These are phyloP conservation scores for Kwoniella sp. DNA, from an alignment of 768 basidiomycete species.

Conservation along the genomic window DNA sequence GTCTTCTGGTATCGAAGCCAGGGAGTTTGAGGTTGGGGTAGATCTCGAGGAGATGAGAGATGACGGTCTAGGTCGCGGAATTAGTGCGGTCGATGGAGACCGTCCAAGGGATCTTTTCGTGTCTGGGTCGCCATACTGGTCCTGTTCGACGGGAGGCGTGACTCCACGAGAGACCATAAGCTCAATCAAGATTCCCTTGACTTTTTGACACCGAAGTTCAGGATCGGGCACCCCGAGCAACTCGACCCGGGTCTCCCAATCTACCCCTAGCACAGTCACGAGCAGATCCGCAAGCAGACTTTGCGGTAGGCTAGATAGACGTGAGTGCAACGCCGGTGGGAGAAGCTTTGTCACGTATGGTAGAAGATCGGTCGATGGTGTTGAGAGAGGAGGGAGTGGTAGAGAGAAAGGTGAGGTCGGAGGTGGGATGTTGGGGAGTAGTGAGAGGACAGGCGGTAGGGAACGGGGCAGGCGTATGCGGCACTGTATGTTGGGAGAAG, in stretches of 20 bases:
- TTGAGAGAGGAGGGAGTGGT: conserved; percentile 59
- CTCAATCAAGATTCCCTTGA: conserved; percentile 31
- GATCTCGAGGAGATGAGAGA: neutral
- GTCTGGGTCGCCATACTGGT: neutral
- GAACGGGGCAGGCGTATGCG: conserved; percentile 47
- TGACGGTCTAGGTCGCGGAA: conserved; percentile 7
- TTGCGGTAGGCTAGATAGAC: conserved; percentile 30
- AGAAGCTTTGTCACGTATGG: conserved; percentile 27
- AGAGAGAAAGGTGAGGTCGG: conserved; percentile 76
- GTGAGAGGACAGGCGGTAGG: conserved; percentile 43
- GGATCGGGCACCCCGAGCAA: conserved; percentile 41
- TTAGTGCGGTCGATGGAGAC: conserved; percentile 9
- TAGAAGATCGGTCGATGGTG: conserved; percentile 28
- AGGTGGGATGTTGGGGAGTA: conserved; percentile 55
- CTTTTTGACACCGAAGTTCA: conserved; percentile 31
- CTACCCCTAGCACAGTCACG: conserved; percentile 36
- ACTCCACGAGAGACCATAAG: conserved; percentile 16
- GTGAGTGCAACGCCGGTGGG: conserved; percentile 31
- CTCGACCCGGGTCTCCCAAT: conserved; percentile 42
- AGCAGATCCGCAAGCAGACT: conserved; percentile 47
- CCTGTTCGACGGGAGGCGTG: conserved; percentile 2
- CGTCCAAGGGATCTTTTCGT: neutral
- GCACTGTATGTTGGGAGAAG: conserved; percentile 12
- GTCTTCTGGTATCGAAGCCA: conserved; percentile 48
- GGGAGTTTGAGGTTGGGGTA: neutral